These are phyloP conservation scores for Ulota crispa DNA, from an alignment of 225 moss, liverwort and hornwort genomes.

Conservation along the genomic window DNA sequence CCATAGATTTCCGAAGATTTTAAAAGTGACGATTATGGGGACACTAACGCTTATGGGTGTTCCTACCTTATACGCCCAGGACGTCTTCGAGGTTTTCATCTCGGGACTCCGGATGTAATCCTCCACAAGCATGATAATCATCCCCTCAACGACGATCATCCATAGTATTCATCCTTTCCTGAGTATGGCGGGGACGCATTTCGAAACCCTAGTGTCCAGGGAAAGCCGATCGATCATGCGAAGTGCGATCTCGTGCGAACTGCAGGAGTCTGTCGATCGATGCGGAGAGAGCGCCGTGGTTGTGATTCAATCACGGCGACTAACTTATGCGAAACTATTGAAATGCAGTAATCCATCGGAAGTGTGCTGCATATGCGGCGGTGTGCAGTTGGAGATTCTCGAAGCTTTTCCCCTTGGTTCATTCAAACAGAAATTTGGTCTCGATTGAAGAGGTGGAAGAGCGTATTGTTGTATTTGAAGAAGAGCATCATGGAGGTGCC, in stretches of 20 bases:
- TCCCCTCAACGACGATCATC: not conserved
- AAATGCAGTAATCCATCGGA: constrained; percentile 7
- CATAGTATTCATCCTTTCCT: not conserved
- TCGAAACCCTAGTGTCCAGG: constrained; percentile 28
- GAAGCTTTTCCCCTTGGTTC: not conserved
- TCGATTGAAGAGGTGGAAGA: not conserved
- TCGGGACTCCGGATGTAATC: too few species aligned
- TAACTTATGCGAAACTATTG: not conserved
- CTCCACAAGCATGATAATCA: too few species aligned
- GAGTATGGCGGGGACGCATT: not conserved
- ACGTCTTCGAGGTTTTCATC: too few species aligned
- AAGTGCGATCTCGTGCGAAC: not conserved
- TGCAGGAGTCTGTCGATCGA: not conserved
- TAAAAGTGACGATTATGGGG: too few species aligned
- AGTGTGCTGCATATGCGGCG: not conserved
- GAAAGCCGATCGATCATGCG: constrained; percentile 3
- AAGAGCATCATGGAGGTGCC: constrained; percentile 55
- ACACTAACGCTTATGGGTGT: too few species aligned
- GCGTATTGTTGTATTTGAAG: not conserved
- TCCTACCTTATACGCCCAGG: too few species aligned
- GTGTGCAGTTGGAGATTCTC: not conserved
- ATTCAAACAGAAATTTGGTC: not conserved
- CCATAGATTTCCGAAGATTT: too few species aligned
- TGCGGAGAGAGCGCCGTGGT: constrained; percentile 3
- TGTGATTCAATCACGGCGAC: not conserved